phyloP scores from a whole-genome alignment of 306 rosid species.

The Rosa chinensis region DNA sequence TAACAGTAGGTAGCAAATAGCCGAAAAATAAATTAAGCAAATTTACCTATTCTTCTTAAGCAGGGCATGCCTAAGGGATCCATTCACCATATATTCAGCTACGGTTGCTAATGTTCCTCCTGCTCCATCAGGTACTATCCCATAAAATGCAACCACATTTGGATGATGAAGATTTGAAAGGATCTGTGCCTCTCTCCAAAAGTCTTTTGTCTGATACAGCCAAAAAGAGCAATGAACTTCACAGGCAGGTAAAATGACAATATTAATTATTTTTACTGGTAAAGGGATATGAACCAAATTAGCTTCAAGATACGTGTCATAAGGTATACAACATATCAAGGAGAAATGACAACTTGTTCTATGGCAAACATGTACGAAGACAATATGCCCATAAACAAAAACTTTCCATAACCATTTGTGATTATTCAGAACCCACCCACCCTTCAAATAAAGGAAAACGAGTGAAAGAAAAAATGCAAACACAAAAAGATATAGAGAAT shows the following conservation, averaged over 20 bases:
- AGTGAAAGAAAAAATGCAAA: neutral
- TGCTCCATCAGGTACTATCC: slow-evolving; percentile 34
- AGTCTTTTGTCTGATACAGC: slow-evolving; percentile 30
- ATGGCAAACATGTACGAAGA: neutral
- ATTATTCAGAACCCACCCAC: neutral
- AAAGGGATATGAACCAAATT: neutral
- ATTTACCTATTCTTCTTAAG: slow-evolving; percentile 34
- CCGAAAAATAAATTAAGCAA: neutral
- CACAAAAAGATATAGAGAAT: neutral
- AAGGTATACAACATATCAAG: neutral
- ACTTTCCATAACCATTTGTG: neutral
- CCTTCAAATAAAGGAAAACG: neutral
- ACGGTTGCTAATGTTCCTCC: slow-evolving; percentile 36
- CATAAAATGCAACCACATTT: slow-evolving; percentile 40
- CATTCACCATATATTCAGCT: slow-evolving; percentile 35
- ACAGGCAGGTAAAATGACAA: neutral
- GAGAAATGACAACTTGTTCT: neutral
- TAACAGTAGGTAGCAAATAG: slow-evolving; percentile 15
- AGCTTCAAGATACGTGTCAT: neutral
- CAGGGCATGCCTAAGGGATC: slow-evolving; percentile 34
- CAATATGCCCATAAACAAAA: neutral
- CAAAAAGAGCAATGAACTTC: slow-evolving; percentile 7
- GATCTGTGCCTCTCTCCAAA: slow-evolving; percentile 40
- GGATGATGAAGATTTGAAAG: slow-evolving; percentile 40
- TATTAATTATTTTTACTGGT: neutral